These are phyloP conservation scores for Graphilbum sp. DNA, from an alignment of 2,329 filamentous ascomycete genomes.

Conservation along the genomic window DNA sequence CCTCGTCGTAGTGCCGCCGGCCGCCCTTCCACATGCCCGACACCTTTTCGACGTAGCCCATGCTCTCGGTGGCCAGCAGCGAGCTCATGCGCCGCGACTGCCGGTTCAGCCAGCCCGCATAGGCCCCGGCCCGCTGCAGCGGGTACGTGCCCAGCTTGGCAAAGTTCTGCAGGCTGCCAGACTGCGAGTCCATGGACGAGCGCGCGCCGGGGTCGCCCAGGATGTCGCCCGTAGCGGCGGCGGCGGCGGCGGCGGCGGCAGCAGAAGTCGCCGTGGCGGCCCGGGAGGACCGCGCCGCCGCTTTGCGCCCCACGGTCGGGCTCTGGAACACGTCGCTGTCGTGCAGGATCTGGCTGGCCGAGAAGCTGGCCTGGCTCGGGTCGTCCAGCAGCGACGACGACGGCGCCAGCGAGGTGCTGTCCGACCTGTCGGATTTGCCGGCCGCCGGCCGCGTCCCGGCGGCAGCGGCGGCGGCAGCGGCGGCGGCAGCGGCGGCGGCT, in stretches of 20 bases:
- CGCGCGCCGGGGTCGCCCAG: constrained; percentile 11
- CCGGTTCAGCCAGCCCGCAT: constrained; percentile 69
- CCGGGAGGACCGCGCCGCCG: too few species aligned
- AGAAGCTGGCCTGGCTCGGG: constrained; percentile 41
- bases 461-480: too few species aligned
- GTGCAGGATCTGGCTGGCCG: constrained; percentile 77
- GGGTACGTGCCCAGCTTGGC: constrained; percentile 56
- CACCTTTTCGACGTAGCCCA: constrained; percentile 93
- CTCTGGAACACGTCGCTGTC: constrained; percentile 79
- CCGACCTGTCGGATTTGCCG: constrained; percentile 33
- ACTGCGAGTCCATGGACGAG: constrained; percentile 3
- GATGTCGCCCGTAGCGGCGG: constrained; percentile 23
- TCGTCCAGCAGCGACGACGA: constrained; percentile 42
- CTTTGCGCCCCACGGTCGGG: constrained; percentile 40
- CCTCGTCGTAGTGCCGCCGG: constrained; percentile 70
- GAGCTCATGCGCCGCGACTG: constrained; percentile 69
- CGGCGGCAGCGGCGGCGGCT: too few species aligned
- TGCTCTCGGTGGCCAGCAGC: constrained; percentile 73
- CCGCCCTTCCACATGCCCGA: constrained; percentile 94
- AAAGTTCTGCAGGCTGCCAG: constrained; percentile 27
- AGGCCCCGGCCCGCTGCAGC: constrained; percentile 63
- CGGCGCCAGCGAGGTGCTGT: constrained; percentile 60
- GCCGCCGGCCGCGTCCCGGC: too few species aligned
- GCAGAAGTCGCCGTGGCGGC: too few species aligned
- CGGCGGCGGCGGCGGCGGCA: constrained; percentile 10